Evolutionary conservation across 257 asterid genomes (phyloP).

Genomic region (Verbascum thapsus): DNA sequence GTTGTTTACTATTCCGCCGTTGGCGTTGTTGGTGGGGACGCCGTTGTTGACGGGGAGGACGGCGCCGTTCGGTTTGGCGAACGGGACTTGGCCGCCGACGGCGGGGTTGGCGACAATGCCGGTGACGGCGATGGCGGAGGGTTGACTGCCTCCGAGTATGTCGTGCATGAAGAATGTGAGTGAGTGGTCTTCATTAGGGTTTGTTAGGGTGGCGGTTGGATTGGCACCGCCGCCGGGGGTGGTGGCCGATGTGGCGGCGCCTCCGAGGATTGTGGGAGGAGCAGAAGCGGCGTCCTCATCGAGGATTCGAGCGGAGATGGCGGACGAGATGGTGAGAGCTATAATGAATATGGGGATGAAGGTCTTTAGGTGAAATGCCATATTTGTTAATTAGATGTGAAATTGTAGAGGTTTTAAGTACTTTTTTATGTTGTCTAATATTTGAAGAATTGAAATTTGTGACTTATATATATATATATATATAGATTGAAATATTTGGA

Average conservation of each 20-base stretch:
- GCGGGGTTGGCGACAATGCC: conserved; percentile 84
- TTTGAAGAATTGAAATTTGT: no score
- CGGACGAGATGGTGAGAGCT: conserved; percentile 26
- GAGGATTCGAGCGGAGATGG: conserved; percentile 28
- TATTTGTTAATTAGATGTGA: no score
- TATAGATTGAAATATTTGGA: no score
- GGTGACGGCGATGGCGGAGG: conserved; percentile 80
- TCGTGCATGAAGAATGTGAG: conserved; percentile 87
- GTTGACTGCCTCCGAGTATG: conserved; percentile 79
- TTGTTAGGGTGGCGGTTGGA: background rate
- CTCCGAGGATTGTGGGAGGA: conserved; percentile 19
- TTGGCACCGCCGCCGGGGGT: no score
- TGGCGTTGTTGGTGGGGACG: conserved; percentile 59
- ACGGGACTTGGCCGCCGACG: conserved; percentile 77
- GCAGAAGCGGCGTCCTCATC: conserved; percentile 28
- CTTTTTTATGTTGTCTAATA: no score
- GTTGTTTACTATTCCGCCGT: conserved; percentile 72
- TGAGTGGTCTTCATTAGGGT: conserved; percentile 44
- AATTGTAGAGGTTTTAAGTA: no score
- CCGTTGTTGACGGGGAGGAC: conserved; percentile 70
- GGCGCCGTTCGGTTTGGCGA: conserved; percentile 86
- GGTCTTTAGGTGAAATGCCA: conserved; percentile 36
- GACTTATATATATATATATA: no score
- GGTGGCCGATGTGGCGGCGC: conserved; percentile 21
- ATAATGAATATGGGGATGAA: conserved; percentile 29